Evolutionary conservation across 768 basidiomycete genomes (phyloP).

Genomic region (Russula foetens): DNA sequence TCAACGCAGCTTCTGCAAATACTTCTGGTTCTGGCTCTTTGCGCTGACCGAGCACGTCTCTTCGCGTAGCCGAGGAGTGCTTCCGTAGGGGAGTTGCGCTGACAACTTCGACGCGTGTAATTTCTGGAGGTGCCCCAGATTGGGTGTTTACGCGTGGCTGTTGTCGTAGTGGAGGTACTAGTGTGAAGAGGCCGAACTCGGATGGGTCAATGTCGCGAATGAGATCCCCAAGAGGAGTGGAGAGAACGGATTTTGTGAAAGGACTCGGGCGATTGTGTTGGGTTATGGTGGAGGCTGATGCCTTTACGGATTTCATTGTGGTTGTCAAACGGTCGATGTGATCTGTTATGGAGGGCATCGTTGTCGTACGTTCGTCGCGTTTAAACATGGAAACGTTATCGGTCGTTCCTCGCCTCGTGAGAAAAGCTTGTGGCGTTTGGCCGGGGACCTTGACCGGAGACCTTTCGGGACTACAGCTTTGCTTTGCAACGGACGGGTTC

Average conservation of each 20-base stretch:
- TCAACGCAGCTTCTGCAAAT: slow-evolving; percentile 67
- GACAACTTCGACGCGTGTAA: slow-evolving; percentile 57
- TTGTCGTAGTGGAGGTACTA: slow-evolving; percentile 31
- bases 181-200: slow-evolving; percentile 70
- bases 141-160: slow-evolving; percentile 27
- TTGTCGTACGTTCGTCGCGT: not conserved
- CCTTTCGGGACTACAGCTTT: not conserved
- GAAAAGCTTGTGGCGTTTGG: not conserved
- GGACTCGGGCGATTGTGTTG: slow-evolving; percentile 26
- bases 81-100: slow-evolving; percentile 63
- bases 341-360: slow-evolving; percentile 53
- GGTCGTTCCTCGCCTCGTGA: not conserved
- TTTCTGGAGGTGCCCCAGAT: slow-evolving; percentile 29
- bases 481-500: not conserved
- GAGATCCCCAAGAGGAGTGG: slow-evolving; percentile 58
- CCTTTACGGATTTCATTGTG: slow-evolving; percentile 43
- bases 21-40: slow-evolving; percentile 61
- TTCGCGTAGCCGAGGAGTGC: slow-evolving; percentile 34
- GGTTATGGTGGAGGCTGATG: slow-evolving; percentile 32
- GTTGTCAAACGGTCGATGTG: slow-evolving; percentile 58
- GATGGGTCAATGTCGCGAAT: slow-evolving; percentile 74
- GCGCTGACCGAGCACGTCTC: slow-evolving; percentile 25
- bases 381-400: not conserved
- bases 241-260: slow-evolving; percentile 60
- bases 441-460: not conserved